Evolutionary conservation across 139 green algal genomes (phyloP).

Genomic region (Eudorina sp.): DNA sequence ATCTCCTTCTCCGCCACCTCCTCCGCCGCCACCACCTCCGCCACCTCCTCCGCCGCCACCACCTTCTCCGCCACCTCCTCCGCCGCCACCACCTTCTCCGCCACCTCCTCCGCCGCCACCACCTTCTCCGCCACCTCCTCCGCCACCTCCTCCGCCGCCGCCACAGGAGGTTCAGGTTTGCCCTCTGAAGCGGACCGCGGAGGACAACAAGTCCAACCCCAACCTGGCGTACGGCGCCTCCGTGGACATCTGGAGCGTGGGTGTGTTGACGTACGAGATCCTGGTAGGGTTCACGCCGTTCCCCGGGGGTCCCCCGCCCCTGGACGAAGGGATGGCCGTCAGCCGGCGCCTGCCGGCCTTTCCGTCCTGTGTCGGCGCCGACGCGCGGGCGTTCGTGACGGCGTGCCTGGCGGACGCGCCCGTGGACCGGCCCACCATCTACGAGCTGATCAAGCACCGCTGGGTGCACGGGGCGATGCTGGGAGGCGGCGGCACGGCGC

Average conservation of each 20-base stretch:
- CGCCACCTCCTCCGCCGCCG: neutral
- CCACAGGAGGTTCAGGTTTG: conserved; percentile 49
- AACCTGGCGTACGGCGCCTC: conserved; percentile 44
- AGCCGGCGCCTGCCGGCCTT: conserved; percentile 1
- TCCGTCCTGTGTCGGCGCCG: conserved; percentile 29
- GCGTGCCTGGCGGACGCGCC: conserved; percentile 40
- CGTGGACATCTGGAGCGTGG: conserved; percentile 56
- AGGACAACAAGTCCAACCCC: conserved; percentile 54
- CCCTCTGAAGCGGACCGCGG: conserved; percentile 53
- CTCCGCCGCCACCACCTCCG: too few species aligned
- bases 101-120: too few species aligned
- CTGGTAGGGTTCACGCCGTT: conserved; percentile 46
- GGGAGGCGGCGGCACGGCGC: too few species aligned
- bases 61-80: too few species aligned
- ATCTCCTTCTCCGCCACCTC: too few species aligned
- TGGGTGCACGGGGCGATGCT: conserved; percentile 44
- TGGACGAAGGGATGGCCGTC: neutral
- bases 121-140: neutral
- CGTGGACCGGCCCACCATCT: conserved; percentile 41
- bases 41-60: too few species aligned
- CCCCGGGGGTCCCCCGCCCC: neutral
- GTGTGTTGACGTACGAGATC: conserved; percentile 71
- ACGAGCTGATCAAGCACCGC: conserved; percentile 58
- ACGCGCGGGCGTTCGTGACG: conserved; percentile 46
- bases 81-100: too few species aligned